phyloP scores from a whole-genome alignment of 176 grass and related monocot species.

The Ananas comosus region DNA sequence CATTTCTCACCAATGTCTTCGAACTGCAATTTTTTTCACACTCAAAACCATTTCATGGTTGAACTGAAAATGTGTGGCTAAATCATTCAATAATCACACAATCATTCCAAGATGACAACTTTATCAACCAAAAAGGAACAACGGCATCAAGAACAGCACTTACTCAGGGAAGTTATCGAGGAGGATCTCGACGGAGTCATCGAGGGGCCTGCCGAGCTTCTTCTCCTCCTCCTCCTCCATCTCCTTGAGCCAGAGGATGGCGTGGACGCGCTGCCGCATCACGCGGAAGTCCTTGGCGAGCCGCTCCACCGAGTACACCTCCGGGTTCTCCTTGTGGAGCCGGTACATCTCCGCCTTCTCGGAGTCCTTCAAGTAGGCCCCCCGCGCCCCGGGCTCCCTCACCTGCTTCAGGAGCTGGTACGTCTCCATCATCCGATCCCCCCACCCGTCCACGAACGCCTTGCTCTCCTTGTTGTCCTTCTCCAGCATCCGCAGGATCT shows the following conservation, averaged over 20 bases:
- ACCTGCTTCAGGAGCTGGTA: conserved; percentile 79
- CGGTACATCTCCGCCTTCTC: conserved; percentile 95
- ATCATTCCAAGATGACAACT: not conserved
- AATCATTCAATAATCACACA: not conserved
- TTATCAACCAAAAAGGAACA: conserved; percentile 7
- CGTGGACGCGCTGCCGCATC: conserved; percentile 95
- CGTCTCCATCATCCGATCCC: conserved; percentile 42
- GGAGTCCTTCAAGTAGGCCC: conserved; percentile 78
- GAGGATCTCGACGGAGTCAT: conserved; percentile 88
- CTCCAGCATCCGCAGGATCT: conserved; percentile 30
- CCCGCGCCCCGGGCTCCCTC: conserved; percentile 56
- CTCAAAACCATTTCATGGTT: too few species aligned
- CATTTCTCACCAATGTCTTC: too few species aligned
- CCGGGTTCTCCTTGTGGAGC: conserved; percentile 84
- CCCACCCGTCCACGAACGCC: conserved; percentile 61
- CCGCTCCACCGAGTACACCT: conserved; percentile 69
- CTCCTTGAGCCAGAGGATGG: conserved; percentile 90
- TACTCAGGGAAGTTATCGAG: conserved; percentile 91
- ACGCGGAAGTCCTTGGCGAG: conserved; percentile 90
- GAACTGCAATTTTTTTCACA: too few species aligned
- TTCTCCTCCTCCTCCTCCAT: conserved; percentile 95
- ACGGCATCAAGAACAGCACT: conserved; percentile 15
- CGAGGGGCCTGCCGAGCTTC: conserved; percentile 67
- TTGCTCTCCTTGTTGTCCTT: conserved; percentile 22
- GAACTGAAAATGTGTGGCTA: not conserved